Evolutionary conservation across 225 moss, liverwort and hornwort species (phyloP).

Genomic region (Rhytidiadelphus loreus): DNA sequence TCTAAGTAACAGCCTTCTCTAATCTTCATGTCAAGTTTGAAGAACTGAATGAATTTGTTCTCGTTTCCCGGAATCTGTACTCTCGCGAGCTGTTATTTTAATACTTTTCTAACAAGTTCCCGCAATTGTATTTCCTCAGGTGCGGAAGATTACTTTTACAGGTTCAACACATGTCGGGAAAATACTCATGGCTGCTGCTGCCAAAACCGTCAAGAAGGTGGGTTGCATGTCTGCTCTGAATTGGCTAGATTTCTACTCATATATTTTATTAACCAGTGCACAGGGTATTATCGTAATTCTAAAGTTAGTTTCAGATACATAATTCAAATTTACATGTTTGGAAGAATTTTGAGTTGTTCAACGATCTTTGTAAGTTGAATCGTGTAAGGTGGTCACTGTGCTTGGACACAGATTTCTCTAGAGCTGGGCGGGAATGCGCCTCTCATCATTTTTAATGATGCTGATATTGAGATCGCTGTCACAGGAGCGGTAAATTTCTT

Average conservation of each 20-base stretch:
- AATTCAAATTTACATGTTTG: background rate
- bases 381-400: background rate
- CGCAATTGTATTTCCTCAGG: constrained; percentile 18
- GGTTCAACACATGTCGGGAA: constrained; percentile 88
- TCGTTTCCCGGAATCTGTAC: background rate
- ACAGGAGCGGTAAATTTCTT: constrained; percentile 64
- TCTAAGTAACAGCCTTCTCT: background rate
- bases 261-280: background rate
- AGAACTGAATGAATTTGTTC: background rate
- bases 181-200: constrained; percentile 83
- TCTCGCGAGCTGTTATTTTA: background rate
- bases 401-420: constrained; percentile 62
- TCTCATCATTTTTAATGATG: constrained; percentile 92
- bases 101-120: background rate
- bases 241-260: background rate
- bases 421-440: constrained; percentile 97
- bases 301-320: background rate
- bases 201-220: constrained; percentile 95
- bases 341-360: background rate
- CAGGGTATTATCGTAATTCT: background rate
- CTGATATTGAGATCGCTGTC: constrained; percentile 80
- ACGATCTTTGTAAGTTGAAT: background rate
- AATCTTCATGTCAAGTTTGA: background rate
- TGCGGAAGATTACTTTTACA: constrained; percentile 93
- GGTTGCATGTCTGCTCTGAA: background rate